Base-by-base conservation (phyloP, 2,329 filamentous ascomycete genomes). In the Aspergillus costaricaensis region DNA sequence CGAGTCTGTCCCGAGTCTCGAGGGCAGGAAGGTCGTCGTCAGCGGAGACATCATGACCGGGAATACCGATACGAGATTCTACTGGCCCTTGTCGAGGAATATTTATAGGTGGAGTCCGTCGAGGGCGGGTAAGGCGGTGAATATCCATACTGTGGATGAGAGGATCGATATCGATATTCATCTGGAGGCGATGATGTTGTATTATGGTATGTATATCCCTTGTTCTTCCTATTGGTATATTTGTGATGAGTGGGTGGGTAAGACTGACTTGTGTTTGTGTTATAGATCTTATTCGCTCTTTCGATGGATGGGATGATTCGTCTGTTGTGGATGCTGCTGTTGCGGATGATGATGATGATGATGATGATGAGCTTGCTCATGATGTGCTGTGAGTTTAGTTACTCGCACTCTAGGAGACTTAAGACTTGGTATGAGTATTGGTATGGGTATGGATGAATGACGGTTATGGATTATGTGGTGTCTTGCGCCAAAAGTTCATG, bases 41-140 rank as follows among this genome's bases (percentile, higher is more conserved):
- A 74, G 74, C 9, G 78, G 78, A 0, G 76, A 77, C 59, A 77
- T 83, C 54, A 83, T 83, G 80, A 82, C 81, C 1, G 82, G 81
- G 0, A 85, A 84, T 55, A 84, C 82, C 0, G 82, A 84, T 59
- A 84, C 82, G 1, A 69, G 77, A 3, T 82, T 83, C 63, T 84
- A 83, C 65, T 84, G 82, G 82, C 70, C 76, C 41, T 62, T 84
- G 61, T 80, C 81, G n/a, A 75, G 77, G 62, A 80, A 84, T 56
- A 83, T 85, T 8, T 85, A 83, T 65, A 74, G 82, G 1, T 84
- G 82, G 67, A 80, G 77, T 14, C 81, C 81, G 2, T 77, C 79
- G 1, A 80, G 81, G 57, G 76, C 78, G 23, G 77, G 74, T 0
- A 77, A 77, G 0, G 55, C 78, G 38, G 66, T 77, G 8, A 81